phyloP scores from a whole-genome alignment of 1,284 basidiomycete species.

The Ustilago trichophora region DNA sequence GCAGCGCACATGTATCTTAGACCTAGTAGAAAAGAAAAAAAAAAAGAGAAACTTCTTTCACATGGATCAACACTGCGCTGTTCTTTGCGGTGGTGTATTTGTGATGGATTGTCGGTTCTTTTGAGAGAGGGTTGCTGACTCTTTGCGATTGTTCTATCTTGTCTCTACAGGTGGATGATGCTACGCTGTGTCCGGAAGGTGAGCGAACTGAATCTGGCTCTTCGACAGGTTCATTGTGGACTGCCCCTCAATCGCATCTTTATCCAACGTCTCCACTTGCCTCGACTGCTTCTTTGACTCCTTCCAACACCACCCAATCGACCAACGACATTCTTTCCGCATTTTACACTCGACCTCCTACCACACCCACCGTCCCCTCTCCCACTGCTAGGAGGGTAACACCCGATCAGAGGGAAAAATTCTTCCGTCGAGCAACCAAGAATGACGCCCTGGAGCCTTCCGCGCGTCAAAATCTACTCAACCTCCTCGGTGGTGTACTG shows the following conservation, averaged over 20 bases:
- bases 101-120: no score
- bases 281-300: not conserved
- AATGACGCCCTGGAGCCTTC: slow-evolving; percentile 19
- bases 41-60: no score
- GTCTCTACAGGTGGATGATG: slow-evolving; percentile 22
- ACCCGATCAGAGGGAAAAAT: slow-evolving; percentile 14
- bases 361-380: not conserved
- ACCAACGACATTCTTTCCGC: slow-evolving; percentile 13
- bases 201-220: no score
- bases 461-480: slow-evolving; percentile 16
- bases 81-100: no score
- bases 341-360: slow-evolving; percentile 28
- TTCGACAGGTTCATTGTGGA: slow-evolving; percentile 24
- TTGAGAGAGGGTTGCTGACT: no score
- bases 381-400: not conserved
- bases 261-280: slow-evolving; percentile 26
- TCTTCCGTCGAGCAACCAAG: slow-evolving; percentile 38
- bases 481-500: slow-evolving; percentile 21
- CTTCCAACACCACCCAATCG: not conserved
- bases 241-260: slow-evolving; percentile 26
- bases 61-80: no score
- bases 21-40: no score
- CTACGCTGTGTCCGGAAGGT: slow-evolving; percentile 9
- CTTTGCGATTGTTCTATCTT: no score
- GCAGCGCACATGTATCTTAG: no score